Percentiles rank a stretch among this genome's conserved stretches.
phyloP scores from a whole-genome alignment of 257 asterid species.

The Linderniella brevidens region DNA sequence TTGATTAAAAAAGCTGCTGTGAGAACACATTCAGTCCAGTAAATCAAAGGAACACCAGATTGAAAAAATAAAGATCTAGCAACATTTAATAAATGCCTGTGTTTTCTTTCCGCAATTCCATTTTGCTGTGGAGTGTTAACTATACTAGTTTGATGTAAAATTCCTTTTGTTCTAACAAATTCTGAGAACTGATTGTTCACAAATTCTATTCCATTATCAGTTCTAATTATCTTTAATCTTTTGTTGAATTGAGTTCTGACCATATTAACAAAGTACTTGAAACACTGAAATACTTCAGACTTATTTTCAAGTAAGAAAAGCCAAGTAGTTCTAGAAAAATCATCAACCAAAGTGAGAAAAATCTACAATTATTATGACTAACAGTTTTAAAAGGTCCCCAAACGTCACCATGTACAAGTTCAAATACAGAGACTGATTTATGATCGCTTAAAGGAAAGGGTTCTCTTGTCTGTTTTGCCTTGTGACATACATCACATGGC shows the following conservation, averaged over 20 bases:
- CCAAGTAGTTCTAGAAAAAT: background rate
- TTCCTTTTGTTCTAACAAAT: background rate
- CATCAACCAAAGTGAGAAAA: too few relatives aligned
- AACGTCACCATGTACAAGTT: background rate
- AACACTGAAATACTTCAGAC: background rate
- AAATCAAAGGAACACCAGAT: background rate
- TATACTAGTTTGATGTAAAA: background rate
- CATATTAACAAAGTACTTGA: background rate
- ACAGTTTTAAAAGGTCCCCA: background rate
- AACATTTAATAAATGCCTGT: background rate
- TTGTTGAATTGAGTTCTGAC: background rate
- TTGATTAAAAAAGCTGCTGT: background rate
- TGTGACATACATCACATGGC: background rate
- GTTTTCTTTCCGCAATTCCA: too few relatives aligned
- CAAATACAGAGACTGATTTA: background rate
- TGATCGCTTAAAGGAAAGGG: background rate
- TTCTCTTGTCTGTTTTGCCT: background rate
- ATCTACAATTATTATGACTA: background rate
- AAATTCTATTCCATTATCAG: slow-evolving; percentile 1
- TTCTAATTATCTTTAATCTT: background rate
- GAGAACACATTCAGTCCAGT: background rate
- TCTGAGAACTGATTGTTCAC: background rate
- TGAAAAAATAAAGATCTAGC: background rate
- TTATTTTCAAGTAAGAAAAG: background rate
- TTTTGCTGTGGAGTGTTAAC: too few relatives aligned